Evolutionary conservation across 2,329 filamentous ascomycete genomes (phyloP).

Genomic region (Volutella citrinella): DNA sequence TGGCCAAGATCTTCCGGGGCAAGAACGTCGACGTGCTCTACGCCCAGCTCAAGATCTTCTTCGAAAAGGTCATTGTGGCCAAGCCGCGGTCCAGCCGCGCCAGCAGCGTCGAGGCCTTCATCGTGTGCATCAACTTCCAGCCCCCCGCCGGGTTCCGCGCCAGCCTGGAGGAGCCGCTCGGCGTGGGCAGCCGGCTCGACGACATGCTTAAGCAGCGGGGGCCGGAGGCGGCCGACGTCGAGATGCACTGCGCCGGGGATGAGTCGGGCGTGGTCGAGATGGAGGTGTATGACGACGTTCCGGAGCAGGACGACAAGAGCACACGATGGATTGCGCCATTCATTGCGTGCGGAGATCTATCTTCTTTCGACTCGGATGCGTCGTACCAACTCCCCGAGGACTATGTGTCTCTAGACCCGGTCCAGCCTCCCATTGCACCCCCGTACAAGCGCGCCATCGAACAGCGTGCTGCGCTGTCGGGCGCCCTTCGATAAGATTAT

Average conservation of each 20-base stretch:
- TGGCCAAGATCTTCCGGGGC: slow-evolving; percentile 95
- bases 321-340: slow-evolving; percentile 90
- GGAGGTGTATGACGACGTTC: slow-evolving; percentile 46
- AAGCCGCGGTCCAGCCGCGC: slow-evolving; percentile 94
- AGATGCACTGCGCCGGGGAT: slow-evolving; percentile 43
- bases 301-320: slow-evolving; percentile 29
- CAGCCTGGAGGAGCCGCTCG: slow-evolving; percentile 72
- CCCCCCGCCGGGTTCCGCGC: slow-evolving; percentile 75
- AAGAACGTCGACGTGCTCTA: slow-evolving; percentile 95
- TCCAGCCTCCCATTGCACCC: slow-evolving; percentile 93
- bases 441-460: slow-evolving; percentile 92
- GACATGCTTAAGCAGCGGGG: slow-evolving; percentile 45
- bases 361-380: slow-evolving; percentile 92
- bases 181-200: slow-evolving; percentile 56
- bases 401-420: slow-evolving; percentile 81
- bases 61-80: slow-evolving; percentile 78
- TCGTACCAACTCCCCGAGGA: slow-evolving; percentile 87
- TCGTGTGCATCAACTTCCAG: slow-evolving; percentile 87
- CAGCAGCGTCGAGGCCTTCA: slow-evolving; percentile 94
- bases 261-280: slow-evolving; percentile 43
- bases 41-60: slow-evolving; percentile 89
- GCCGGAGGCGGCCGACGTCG: slow-evolving; percentile 36
- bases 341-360: slow-evolving; percentile 93
- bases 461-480: slow-evolving; percentile 45
- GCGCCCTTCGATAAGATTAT: slow-evolving; percentile 23